These are phyloP conservation scores for Nematodospora valgi DNA, from an alignment of 805 yeast genomes.

Conservation along the genomic window DNA sequence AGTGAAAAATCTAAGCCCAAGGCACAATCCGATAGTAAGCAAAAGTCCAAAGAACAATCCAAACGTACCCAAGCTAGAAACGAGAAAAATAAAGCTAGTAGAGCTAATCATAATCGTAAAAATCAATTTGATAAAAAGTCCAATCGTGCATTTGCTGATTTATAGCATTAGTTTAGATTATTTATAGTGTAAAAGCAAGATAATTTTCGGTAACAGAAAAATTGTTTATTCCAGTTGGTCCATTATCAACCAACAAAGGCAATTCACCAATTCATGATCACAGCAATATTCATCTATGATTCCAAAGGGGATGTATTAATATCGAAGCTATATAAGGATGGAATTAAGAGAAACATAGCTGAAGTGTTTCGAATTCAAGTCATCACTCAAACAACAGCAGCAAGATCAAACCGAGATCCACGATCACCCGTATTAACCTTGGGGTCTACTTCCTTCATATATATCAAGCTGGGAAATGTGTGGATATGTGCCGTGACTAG, in stretches of 20 bases:
- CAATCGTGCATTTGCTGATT: constrained; percentile 1
- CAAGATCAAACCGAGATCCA: constrained; percentile 14
- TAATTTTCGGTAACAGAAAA: too few species aligned
- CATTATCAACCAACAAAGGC: too few species aligned
- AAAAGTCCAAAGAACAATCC: constrained; percentile 4
- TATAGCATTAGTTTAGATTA: background rate
- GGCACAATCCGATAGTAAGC: constrained; percentile 1
- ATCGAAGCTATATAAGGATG: constrained; percentile 68
- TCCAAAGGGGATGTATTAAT: constrained; percentile 80
- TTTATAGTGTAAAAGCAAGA: too few species aligned
- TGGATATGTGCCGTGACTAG: constrained; percentile 91
- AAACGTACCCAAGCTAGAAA: constrained; percentile 42
- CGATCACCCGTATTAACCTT: constrained; percentile 59
- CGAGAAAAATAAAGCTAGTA: constrained; percentile 52
- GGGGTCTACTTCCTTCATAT: constrained; percentile 89
- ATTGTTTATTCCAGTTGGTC: too few species aligned
- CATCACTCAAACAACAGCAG: constrained; percentile 42
- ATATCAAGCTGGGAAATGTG: constrained; percentile 56
- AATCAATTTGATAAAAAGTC: constrained; percentile 55
- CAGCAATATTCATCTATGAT: constrained; percentile 77
- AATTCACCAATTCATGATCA: constrained; percentile 58
- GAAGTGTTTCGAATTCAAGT: constrained; percentile 94
- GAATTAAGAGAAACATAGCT: constrained; percentile 71
- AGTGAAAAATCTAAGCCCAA: background rate
- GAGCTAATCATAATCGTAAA: constrained; percentile 66